phyloP scores from a whole-genome alignment of 2,329 filamentous ascomycete species.

The Fonsecaea multimorphosa region DNA sequence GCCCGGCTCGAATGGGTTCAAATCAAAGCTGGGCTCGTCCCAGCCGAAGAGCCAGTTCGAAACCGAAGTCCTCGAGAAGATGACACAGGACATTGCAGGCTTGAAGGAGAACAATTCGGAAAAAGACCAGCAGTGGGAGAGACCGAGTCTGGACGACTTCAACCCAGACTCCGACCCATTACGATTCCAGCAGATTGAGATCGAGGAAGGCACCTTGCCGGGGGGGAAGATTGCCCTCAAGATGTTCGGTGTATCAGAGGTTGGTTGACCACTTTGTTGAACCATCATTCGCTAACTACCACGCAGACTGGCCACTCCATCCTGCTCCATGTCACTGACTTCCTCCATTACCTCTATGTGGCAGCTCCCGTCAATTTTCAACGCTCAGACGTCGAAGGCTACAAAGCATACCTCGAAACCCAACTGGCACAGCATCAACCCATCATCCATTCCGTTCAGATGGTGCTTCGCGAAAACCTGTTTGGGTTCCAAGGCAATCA shows the following conservation, averaged over 20 bases:
- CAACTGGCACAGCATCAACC: constrained; percentile 75
- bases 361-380: constrained; percentile 84
- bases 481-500: constrained; percentile 94
- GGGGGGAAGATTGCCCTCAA: constrained; percentile 81
- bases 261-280: constrained; percentile 43
- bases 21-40: constrained; percentile 67
- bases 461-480: constrained; percentile 87
- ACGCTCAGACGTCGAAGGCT: constrained; percentile 76
- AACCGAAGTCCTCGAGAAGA: constrained; percentile 89
- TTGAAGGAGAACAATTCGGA: constrained; percentile 87
- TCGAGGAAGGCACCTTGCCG: constrained; percentile 82
- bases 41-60: constrained; percentile 92
- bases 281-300: constrained; percentile 9
- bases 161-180: constrained; percentile 70
- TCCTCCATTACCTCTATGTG: constrained; percentile 94
- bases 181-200: constrained; percentile 95
- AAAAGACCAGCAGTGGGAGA: constrained; percentile 90
- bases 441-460: constrained; percentile 77
- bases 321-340: constrained; percentile 91
- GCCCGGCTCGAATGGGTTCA: constrained; percentile 61
- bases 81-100: constrained; percentile 89
- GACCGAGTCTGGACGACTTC: constrained; percentile 67
- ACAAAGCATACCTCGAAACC: constrained; percentile 79
- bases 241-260: constrained; percentile 90
- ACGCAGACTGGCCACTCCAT: constrained; percentile 80